These are phyloP conservation scores for Alternaria longipes DNA, from an alignment of 2,329 filamentous ascomycete species.

Conservation along the genomic window DNA sequence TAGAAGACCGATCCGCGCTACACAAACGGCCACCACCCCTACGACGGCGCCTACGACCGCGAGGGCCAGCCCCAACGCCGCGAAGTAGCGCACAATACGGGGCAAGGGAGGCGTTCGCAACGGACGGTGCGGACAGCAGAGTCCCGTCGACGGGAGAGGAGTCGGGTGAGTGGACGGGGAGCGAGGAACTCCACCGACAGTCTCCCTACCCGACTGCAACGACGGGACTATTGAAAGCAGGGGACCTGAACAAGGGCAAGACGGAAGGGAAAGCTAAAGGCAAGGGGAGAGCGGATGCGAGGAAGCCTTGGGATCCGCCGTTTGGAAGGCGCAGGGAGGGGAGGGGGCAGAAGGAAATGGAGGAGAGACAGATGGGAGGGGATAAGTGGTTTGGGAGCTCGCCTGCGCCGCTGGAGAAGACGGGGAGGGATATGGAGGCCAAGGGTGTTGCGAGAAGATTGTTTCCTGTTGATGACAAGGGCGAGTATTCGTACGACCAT, in stretches of 20 bases:
- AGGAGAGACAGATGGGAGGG: too few species aligned
- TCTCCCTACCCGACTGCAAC: background rate
- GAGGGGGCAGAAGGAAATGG: background rate
- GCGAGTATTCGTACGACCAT: background rate
- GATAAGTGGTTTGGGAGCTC: constrained; percentile 9
- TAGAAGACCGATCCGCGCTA: constrained; percentile 27
- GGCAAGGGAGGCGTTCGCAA: background rate
- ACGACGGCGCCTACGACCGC: constrained; percentile 16
- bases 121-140: constrained; percentile 21
- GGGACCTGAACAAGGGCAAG: background rate
- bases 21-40: constrained; percentile 15
- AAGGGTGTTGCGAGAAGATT: background rate
- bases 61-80: background rate
- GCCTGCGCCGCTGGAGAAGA: background rate
- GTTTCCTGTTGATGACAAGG: background rate
- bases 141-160: constrained; percentile 3
- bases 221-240: background rate
- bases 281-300: constrained; percentile 5
- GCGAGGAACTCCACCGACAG: constrained; percentile 5
- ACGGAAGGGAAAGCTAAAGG: background rate
- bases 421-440: constrained; percentile 3
- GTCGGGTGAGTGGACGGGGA: background rate
- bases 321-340: constrained; percentile 23
- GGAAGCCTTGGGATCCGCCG: constrained; percentile 42
- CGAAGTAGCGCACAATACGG: background rate